A percentile compares a stretch with the other conserved stretches of the same genome.
Evolutionary conservation across 768 basidiomycete genomes (phyloP).

Genomic region (Kwoniella sp.): DNA sequence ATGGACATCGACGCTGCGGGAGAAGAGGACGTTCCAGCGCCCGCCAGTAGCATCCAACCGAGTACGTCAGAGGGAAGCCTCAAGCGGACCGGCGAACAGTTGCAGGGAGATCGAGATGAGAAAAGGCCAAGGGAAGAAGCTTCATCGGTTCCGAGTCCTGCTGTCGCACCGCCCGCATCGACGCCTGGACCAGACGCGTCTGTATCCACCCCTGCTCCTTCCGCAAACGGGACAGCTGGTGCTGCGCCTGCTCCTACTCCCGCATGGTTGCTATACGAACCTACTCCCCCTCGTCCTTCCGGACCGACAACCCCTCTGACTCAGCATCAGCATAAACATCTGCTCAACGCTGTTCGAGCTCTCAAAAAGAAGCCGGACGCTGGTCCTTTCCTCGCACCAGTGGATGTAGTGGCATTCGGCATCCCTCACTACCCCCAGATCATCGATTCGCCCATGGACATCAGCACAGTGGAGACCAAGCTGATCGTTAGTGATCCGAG

Average conservation of each 20-base stretch:
- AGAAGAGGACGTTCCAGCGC: constrained; percentile 3
- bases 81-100: constrained; percentile 37
- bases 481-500: constrained; percentile 69
- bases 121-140: constrained; percentile 39
- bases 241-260: constrained; percentile 19
- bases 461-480: constrained; percentile 86
- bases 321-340: constrained; percentile 71
- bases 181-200: constrained; percentile 42
- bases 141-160: not conserved
- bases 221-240: constrained; percentile 7
- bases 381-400: constrained; percentile 73
- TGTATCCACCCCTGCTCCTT: constrained; percentile 31
- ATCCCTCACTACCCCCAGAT: constrained; percentile 80
- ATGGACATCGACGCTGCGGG: constrained; percentile 34
- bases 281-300: constrained; percentile 35
- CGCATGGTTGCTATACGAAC: constrained; percentile 32
- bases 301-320: constrained; percentile 55
- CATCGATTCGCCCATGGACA: constrained; percentile 89
- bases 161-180: constrained; percentile 38
- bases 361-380: constrained; percentile 77
- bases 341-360: constrained; percentile 67
- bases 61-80: constrained; percentile 20
- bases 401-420: constrained; percentile 69
- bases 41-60: not conserved
- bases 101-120: constrained; percentile 31